These are phyloP conservation scores for Plectosphaerella cucumerina DNA, from an alignment of 2,329 filamentous ascomycete species.

Conservation along the genomic window DNA sequence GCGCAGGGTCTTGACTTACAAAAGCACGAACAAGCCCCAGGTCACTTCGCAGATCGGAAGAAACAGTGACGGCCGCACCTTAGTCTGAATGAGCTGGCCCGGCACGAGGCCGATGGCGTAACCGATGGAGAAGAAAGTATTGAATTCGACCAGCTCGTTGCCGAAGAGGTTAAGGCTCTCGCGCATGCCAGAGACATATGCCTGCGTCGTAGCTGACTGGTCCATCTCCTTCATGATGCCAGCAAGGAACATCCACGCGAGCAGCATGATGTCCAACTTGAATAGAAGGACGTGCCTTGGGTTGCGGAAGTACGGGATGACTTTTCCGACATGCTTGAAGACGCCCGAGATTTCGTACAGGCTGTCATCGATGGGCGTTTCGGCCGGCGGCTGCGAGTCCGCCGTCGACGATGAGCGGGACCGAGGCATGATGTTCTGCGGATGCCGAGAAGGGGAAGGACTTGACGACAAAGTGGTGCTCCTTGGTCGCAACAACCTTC, in stretches of 20 bases:
- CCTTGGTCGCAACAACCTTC: too few relatives aligned
- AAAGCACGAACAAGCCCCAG: slow-evolving; percentile 20
- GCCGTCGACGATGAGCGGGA: too few relatives aligned
- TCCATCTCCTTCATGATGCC: slow-evolving; percentile 32
- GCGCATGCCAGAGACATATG: slow-evolving; percentile 31
- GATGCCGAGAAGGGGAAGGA: too few relatives aligned
- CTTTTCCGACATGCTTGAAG: slow-evolving; percentile 11
- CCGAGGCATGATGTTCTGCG: too few relatives aligned
- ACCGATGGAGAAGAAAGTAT: slow-evolving; percentile 2
- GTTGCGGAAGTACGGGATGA: slow-evolving; percentile 21
- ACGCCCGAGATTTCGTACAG: slow-evolving; percentile 3
- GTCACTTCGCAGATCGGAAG: slow-evolving; percentile 32
- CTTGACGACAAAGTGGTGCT: too few relatives aligned
- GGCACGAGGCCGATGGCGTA: slow-evolving; percentile 1
- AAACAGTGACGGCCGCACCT: slow-evolving; percentile 32
- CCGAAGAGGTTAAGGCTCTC: neutral
- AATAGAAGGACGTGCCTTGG: slow-evolving; percentile 27
- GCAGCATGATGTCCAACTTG: slow-evolving; percentile 28
- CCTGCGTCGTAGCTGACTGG: slow-evolving; percentile 29
- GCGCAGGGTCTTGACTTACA: neutral
- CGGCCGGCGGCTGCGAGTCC: too few relatives aligned
- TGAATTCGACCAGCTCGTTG: slow-evolving; percentile 3
- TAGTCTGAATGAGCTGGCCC: slow-evolving; percentile 25
- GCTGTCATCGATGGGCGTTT: neutral
- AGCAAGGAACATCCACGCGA: slow-evolving; percentile 30